Conservation (phyloP, 257 asterid species). For the Solanum peruvianum region DNA sequence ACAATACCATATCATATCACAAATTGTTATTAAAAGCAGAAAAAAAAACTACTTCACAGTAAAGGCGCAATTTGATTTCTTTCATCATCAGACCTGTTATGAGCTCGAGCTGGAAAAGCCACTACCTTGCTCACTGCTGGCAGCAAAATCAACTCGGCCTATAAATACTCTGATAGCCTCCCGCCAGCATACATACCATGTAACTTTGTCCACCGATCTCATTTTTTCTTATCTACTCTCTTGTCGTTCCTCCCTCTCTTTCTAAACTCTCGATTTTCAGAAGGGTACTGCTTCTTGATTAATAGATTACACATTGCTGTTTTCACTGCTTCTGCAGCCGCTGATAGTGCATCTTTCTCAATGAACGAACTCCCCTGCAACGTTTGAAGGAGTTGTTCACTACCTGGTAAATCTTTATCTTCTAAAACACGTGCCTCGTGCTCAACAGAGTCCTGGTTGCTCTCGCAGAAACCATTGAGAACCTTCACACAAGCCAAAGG, state of each 20-base stretch:
- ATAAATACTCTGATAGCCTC: neutral
- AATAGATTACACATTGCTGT: slow-evolving; percentile 68
- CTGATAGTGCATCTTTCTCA: slow-evolving; percentile 44
- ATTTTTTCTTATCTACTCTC: slow-evolving; percentile 19
- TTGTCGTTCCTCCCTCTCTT: slow-evolving; percentile 70
- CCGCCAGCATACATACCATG: neutral
- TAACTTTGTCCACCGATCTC: neutral
- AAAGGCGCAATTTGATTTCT: neutral
- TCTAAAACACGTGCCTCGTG: slow-evolving; percentile 22
- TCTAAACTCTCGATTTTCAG: slow-evolving; percentile 57
- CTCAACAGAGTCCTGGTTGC: slow-evolving; percentile 16
- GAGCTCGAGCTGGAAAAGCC: neutral
- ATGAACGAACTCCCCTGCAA: slow-evolving; percentile 57
- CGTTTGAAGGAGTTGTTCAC: slow-evolving; percentile 37
- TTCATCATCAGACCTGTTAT: neutral
- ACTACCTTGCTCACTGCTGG: neutral
- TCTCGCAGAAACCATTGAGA: slow-evolving; percentile 29
- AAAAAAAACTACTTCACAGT: neutral
- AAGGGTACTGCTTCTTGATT: slow-evolving; percentile 76
- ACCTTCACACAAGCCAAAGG: slow-evolving; percentile 57
- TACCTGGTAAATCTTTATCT: slow-evolving; percentile 54
- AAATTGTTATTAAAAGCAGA: neutral
- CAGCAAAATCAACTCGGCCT: neutral
- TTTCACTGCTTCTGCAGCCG: slow-evolving; percentile 77
- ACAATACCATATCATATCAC: neutral